Evolutionary conservation across 495 filamentous ascomycete genomes (phyloP), one percentile per base, ranked within the genome.

Genomic region (Xylaria flabelliformis): DNA sequence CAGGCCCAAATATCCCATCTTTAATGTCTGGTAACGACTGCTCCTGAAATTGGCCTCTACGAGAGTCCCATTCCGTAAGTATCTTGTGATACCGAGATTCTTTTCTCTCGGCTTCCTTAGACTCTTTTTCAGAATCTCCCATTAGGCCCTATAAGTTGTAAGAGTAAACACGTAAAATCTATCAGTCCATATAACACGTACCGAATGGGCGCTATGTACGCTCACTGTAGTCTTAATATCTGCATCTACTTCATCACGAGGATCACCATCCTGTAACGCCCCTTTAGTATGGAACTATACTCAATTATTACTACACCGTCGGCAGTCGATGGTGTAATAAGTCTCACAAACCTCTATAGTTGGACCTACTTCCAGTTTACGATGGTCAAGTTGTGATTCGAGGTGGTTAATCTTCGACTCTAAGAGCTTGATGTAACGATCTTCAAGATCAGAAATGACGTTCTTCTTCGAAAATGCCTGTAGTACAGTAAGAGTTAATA

Each of bases 401-500:
- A 63, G 59, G 29, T 44, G 34, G 8, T 21, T 21, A 44, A 63
- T 44, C 39, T 63, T 63, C 21, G 34, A n/a, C 36, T 63, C 59
- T 9, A 63, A 44, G n/a, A 63, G 59, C 36, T 44, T 41, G 36
- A 63, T 63, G 39, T 63, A 63, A 41, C 59, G 59, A 44, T 63
- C 36, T 63, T 63, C 59, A 39, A 63, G 59, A 41, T 24, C n/a
- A 13, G 59, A 41, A 21, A 63, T 63, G 36, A 42, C 4, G 7
- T 63, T 19, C 42, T 24, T 44, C 59, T 44, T 61, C 9, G 56
- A 36, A 61, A 32, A 19, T n/a, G 56, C 13, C 56, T 61, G 29
- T 61, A n/a, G 7, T 32, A 36, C 29, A 4, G 56, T n/a, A 39
- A 39, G 56, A 39, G 56, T 61, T 15, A 56, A 24, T 29, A 29